A percentile compares a stretch with the other conserved stretches of the same genome.
These are phyloP conservation scores for Crucihimalaya himalaica DNA, from an alignment of 345 rosid genomes.

Conservation along the genomic window DNA sequence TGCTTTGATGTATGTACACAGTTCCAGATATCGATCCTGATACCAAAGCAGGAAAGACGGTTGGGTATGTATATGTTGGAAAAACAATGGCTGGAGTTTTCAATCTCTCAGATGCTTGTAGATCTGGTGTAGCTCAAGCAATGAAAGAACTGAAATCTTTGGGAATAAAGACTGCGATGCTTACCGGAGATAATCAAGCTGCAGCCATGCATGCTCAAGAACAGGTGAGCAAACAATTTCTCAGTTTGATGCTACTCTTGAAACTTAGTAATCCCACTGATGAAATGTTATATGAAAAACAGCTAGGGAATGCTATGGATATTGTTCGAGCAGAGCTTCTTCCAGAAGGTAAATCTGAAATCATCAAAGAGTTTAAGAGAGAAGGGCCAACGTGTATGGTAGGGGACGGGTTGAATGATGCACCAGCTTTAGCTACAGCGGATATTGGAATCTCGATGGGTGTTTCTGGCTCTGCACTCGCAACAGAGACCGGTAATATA, in stretches of 20 bases:
- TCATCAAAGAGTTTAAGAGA: constrained; percentile 50
- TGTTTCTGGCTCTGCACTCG: constrained; percentile 83
- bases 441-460: constrained; percentile 96
- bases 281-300: constrained; percentile 38
- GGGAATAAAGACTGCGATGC: constrained; percentile 66
- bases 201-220: constrained; percentile 73
- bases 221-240: constrained; percentile 49
- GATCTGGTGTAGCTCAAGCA: constrained; percentile 73
- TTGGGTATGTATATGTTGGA: constrained; percentile 64
- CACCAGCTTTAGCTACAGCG: constrained; percentile 91
- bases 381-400: constrained; percentile 74
- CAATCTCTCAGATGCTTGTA: constrained; percentile 72
- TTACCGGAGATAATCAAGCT: constrained; percentile 79
- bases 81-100: constrained; percentile 54
- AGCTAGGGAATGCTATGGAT: constrained; percentile 67
- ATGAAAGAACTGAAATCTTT: constrained; percentile 56
- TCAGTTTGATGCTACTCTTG: constrained; percentile 10
- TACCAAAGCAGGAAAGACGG: constrained; percentile 51
- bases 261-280: constrained; percentile 4
- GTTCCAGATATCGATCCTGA: constrained; percentile 48
- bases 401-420: constrained; percentile 92
- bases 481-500: constrained; percentile 76
- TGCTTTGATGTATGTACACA: constrained; percentile 24
- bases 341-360: constrained; percentile 70
- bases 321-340: constrained; percentile 69